Evolutionary conservation across 2,329 filamentous ascomycete species (phyloP).

Genomic region (Trichoderma arundinaceum): DNA sequence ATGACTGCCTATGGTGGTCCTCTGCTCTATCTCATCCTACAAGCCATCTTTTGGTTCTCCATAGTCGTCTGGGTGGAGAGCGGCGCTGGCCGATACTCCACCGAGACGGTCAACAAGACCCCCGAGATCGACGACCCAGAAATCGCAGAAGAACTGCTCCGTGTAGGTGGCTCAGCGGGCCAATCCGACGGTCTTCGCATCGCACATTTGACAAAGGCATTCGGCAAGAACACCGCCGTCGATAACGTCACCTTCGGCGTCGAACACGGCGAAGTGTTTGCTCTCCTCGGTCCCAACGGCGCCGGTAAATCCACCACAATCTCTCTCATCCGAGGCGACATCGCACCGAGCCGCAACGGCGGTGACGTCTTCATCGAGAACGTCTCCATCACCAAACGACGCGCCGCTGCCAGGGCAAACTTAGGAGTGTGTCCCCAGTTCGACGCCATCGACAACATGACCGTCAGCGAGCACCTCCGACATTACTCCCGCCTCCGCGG

Average conservation of each 20-base stretch:
- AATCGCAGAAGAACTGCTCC: slow-evolving; percentile 37
- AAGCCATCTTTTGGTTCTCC: slow-evolving; percentile 69
- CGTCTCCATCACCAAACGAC: slow-evolving; percentile 66
- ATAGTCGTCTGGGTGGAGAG: slow-evolving; percentile 79
- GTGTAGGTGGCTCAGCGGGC: slow-evolving; percentile 39
- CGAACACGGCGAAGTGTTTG: slow-evolving; percentile 71
- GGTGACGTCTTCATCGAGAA: slow-evolving; percentile 74
- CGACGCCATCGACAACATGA: slow-evolving; percentile 77
- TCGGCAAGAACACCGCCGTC: slow-evolving; percentile 68
- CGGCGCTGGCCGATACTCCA: slow-evolving; percentile 48
- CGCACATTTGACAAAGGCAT: slow-evolving; percentile 70
- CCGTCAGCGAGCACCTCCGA: slow-evolving; percentile 70
- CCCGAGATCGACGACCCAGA: slow-evolving; percentile 38
- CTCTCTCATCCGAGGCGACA: slow-evolving; percentile 73
- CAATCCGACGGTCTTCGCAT: slow-evolving; percentile 62
- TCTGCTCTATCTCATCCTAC: slow-evolving; percentile 77
- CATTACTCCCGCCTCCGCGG: slow-evolving; percentile 77
- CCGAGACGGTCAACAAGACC: slow-evolving; percentile 33
- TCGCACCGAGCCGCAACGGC: slow-evolving; percentile 58
- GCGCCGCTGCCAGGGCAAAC: slow-evolving; percentile 66
- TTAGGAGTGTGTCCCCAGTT: slow-evolving; percentile 76
- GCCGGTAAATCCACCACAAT: slow-evolving; percentile 78
- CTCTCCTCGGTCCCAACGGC: slow-evolving; percentile 76
- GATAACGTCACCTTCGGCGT: slow-evolving; percentile 75
- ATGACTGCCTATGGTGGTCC: slow-evolving; percentile 76